Evolutionary conservation across 495 filamentous ascomycete species (phyloP).

Genomic region (Hypoxylon subgilvum): DNA sequence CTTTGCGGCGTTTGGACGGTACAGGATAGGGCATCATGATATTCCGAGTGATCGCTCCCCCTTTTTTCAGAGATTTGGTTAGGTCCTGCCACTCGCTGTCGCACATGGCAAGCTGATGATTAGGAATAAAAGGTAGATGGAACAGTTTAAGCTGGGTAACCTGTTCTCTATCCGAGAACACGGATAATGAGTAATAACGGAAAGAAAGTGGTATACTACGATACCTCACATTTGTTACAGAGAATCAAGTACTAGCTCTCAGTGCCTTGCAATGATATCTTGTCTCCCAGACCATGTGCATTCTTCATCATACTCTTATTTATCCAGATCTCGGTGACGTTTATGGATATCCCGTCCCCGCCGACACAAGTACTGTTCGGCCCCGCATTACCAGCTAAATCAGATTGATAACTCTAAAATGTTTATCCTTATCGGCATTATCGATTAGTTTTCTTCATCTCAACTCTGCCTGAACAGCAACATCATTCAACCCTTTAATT

Average conservation of each 20-base stretch:
- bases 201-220: conserved; percentile 20
- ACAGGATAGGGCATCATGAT: conserved; percentile 35
- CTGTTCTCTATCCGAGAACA: conserved; percentile 7
- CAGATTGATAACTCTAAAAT: conserved; percentile 33
- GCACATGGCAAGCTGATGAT: conserved; percentile 21
- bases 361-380: not conserved
- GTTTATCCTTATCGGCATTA: conserved; percentile 33
- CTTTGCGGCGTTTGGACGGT: conserved; percentile 31
- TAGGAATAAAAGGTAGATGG: conserved; percentile 19
- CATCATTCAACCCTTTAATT: too few relatives aligned
- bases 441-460: conserved; percentile 25
- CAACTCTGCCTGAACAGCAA: too few relatives aligned
- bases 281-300: not conserved
- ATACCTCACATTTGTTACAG: conserved; percentile 21
- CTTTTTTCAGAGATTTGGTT: conserved; percentile 19
- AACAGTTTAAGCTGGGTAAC: conserved; percentile 18
- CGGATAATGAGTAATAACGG: conserved; percentile 25
- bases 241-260: conserved; percentile 34
- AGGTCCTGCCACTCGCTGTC: conserved; percentile 32
- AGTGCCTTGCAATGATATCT: conserved; percentile 19
- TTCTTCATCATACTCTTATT: too few relatives aligned
- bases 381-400: conserved; percentile 26
- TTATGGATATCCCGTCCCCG: too few relatives aligned
- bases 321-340: too few relatives aligned
- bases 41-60: conserved; percentile 39